Evolutionary conservation across 495 filamentous ascomycete genomes (phyloP), one percentile per base, ranked within the genome.

Genomic region (Tuber magnatum): DNA sequence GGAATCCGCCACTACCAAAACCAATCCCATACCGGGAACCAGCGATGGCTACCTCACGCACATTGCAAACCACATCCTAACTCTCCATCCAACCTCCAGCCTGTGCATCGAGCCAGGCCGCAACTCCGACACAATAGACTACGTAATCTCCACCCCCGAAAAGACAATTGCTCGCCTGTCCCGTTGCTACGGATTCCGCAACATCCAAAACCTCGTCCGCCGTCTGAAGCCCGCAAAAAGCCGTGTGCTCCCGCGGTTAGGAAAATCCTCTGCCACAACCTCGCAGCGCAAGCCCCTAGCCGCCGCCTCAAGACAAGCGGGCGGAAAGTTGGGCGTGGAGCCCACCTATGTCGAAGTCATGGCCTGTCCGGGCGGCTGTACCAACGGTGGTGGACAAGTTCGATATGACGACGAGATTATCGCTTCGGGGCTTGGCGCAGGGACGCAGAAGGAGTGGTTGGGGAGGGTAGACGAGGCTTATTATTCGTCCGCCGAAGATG

Each of bases 341-440:
- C 94, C 92, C 81, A 89, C 89, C 38, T 98, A 97, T 84, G 92
- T 99, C 18, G 95, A 99, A 82, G 96, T 99, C 46, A 99, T 99
- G 95, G 95, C 95, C 41, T 99, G 95, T 84, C 95, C 95, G 0
- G 95, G 96, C 16, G 95, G 95, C 1, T 99, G 95, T 83, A 99
- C 95, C 70, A 99, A 98, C 81, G 95, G 95, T 0, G 95, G 95
- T 38, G 95, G 95, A 0, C 95, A 99, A 86, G 91, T 99, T 75
- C 94, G 96, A 75, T 89, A 91, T 32, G 92, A 92, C 56, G 95
- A 99, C 83, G 84, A 84, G 70, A 77, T 87, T 35, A 9, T 81
- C 61, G 85, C 83, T 24, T 81, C 85, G 9, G 90, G 90, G 78
- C 87, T 89, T 42, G 90, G 89, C 0, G 86, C 88, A 18, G 86